Conservation (phyloP, 768 basidiomycete species). For the Tylopilus felleus region DNA sequence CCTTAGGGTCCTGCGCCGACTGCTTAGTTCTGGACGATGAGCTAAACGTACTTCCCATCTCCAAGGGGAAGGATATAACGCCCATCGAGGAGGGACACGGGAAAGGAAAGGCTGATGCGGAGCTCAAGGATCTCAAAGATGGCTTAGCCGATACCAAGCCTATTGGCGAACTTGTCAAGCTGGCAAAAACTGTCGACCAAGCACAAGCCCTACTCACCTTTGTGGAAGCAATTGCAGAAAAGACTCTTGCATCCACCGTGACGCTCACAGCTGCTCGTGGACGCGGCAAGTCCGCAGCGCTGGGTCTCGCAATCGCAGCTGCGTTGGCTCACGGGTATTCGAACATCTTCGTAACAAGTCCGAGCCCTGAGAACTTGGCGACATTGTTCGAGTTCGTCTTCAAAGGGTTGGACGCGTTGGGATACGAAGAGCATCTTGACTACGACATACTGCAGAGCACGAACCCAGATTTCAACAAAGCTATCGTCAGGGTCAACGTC, state of each 20-base stretch:
- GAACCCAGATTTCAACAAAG: conserved; percentile 92
- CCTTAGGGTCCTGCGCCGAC: conserved; percentile 88
- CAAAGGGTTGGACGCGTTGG: conserved; percentile 91
- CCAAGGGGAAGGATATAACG: conserved; percentile 88
- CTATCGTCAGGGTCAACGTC: conserved; percentile 92
- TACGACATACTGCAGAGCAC: conserved; percentile 95
- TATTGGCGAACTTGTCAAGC: conserved; percentile 83
- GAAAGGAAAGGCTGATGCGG: conserved; percentile 52
- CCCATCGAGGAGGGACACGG: conserved; percentile 52
- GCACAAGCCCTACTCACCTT: conserved; percentile 93
- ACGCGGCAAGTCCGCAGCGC: conserved; percentile 92
- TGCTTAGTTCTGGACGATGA: conserved; percentile 97
- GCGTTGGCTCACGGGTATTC: conserved; percentile 92
- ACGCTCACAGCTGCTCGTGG: conserved; percentile 94
- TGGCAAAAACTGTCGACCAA: conserved; percentile 92
- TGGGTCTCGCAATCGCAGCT: conserved; percentile 93
- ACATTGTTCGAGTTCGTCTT: conserved; percentile 98
- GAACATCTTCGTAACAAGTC: conserved; percentile 97
- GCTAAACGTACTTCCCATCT: conserved; percentile 94
- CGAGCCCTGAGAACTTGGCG: conserved; percentile 95
- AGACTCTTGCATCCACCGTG: conserved; percentile 91
- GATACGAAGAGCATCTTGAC: conserved; percentile 96
- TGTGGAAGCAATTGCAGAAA: conserved; percentile 89
- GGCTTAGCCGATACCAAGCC: conserved; percentile 80
- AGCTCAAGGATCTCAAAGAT: conserved; percentile 76